A percentile compares a stretch with the other conserved stretches of the same genome.
Evolutionary conservation across 2,329 filamentous ascomycete species (phyloP).

Genomic region (Diaporthe sp.): DNA sequence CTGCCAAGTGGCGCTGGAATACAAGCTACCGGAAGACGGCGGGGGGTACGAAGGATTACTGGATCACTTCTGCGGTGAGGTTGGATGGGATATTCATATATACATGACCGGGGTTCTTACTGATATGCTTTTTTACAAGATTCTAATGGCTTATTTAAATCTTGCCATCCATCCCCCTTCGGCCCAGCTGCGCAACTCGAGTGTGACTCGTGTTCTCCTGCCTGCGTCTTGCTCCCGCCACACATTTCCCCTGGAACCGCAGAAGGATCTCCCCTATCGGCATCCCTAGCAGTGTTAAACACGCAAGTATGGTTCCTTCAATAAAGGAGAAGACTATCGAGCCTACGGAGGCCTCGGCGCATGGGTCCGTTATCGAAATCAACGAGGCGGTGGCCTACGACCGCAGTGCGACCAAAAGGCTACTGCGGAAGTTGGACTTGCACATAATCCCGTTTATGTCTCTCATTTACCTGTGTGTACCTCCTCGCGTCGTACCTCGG

Average conservation of each 20-base stretch:
- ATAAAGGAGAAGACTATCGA: not conserved
- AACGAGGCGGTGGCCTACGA: conserved; percentile 39
- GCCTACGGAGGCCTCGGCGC: not conserved
- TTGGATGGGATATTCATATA: not conserved
- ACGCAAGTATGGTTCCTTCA: not conserved
- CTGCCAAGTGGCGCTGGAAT: conserved; percentile 13
- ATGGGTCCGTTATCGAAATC: conserved; percentile 3
- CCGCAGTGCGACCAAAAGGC: conserved; percentile 54
- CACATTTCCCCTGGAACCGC: not conserved
- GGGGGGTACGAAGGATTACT: conserved; percentile 3
- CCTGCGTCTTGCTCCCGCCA: not conserved
- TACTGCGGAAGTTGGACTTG: conserved; percentile 64
- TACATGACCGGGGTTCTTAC: not conserved
- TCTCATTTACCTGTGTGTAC: conserved; percentile 61
- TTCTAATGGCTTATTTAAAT: not conserved
- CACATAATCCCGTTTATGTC: conserved; percentile 69
- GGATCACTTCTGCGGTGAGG: not conserved
- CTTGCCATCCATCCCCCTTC: not conserved
- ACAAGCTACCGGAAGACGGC: not conserved
- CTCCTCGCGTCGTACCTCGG: fast-evolving
- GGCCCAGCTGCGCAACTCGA: not conserved
- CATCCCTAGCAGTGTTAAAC: not conserved
- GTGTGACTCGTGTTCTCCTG: not conserved
- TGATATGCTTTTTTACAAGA: not conserved
- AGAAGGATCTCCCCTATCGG: not conserved